These are phyloP conservation scores for Dalbergia oliveri DNA, from an alignment of 306 rosid species.

Conservation along the genomic window DNA sequence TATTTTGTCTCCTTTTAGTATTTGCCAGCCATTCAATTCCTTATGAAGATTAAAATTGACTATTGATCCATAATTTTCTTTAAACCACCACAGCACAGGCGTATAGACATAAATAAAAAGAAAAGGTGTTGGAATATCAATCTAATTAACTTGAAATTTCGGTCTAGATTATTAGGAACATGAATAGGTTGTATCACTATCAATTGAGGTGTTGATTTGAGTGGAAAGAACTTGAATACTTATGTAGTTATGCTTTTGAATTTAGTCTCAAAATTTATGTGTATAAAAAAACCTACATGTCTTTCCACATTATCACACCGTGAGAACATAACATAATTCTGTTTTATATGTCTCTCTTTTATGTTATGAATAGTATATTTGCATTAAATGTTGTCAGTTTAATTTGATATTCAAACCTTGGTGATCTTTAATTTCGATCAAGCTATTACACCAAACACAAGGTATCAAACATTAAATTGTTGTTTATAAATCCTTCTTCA, in stretches of 20 bases:
- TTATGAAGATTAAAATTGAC: not conserved
- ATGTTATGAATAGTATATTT: constrained; percentile 51
- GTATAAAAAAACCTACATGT: not conserved
- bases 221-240: no score
- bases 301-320: constrained; percentile 45
- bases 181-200: no score
- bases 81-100: no score
- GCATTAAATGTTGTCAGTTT: constrained; percentile 34
- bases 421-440: constrained; percentile 25
- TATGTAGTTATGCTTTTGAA: no score
- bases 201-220: no score
- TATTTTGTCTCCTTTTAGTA: not conserved
- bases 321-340: constrained; percentile 54
- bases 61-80: not conserved
- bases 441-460: constrained; percentile 14
- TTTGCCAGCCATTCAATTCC: constrained; percentile 1
- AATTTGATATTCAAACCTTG: constrained; percentile 18
- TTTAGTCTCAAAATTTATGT: no score
- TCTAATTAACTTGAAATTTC: not conserved
- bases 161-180: no score
- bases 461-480: no score
- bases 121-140: no score
- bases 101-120: no score
- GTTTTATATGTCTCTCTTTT: constrained; percentile 50
- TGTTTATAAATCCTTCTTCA: no score